Evolutionary conservation across 176 grass and related monocot species (phyloP).

Genomic region (Hordeum vulgare): DNA sequence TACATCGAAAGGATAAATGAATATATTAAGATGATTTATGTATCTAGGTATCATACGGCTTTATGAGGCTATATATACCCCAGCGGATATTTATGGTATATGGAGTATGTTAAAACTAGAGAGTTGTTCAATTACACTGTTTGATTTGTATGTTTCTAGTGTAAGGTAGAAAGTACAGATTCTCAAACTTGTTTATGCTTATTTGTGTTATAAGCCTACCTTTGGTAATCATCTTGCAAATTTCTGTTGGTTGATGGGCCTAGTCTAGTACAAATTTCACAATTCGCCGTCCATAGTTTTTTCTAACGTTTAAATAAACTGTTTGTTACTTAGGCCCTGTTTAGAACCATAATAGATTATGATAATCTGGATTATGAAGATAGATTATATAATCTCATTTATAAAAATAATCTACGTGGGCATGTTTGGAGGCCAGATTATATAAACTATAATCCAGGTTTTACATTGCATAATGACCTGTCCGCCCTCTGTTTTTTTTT

Average conservation of each 20-base stretch:
- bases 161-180: background rate
- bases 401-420: too few species aligned
- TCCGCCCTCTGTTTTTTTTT: too few species aligned
- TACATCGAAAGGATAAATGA: constrained; percentile 59
- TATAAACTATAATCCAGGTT: too few species aligned
- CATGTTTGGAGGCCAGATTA: too few species aligned
- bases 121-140: constrained; percentile 75
- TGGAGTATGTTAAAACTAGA: constrained; percentile 66
- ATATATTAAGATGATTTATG: constrained; percentile 71
- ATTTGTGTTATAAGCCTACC: background rate
- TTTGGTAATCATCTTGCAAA: background rate
- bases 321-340: background rate
- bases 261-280: background rate
- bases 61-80: constrained; percentile 67
- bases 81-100: constrained; percentile 58
- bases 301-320: background rate
- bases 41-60: constrained; percentile 72
- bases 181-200: background rate
- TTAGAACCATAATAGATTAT: too few species aligned
- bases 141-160: background rate
- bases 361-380: too few species aligned
- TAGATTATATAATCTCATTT: too few species aligned
- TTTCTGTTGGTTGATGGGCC: background rate
- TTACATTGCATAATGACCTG: too few species aligned
- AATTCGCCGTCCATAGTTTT: background rate